Percentiles rank a stretch among this genome's conserved stretches.
phyloP scores from a whole-genome alignment of 2,329 filamentous ascomycete genomes.

The Xylariaceae sp. region DNA sequence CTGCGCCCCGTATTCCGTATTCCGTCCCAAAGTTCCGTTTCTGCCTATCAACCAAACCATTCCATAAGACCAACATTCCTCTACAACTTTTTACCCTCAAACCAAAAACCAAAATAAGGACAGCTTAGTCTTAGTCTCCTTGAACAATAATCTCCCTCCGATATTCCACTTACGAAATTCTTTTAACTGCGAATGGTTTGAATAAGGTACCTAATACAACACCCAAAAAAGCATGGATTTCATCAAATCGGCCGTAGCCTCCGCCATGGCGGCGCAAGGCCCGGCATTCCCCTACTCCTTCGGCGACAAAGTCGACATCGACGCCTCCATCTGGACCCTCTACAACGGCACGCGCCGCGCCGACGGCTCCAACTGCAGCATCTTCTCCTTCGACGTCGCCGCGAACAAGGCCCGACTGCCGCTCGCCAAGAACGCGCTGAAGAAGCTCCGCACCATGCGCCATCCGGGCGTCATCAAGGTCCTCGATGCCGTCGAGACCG shows the following conservation, averaged over 20 bases:
- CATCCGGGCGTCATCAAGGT: constrained; percentile 95
- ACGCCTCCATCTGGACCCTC: constrained; percentile 93
- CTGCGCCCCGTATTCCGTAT: too few relatives aligned
- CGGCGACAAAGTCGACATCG: constrained; percentile 85
- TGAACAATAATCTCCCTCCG: neutral
- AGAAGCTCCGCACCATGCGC: constrained; percentile 86
- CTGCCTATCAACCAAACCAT: neutral
- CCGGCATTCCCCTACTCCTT: constrained; percentile 90
- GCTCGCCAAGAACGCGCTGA: constrained; percentile 86
- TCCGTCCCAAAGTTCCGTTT: too few relatives aligned
- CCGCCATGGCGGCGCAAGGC: constrained; percentile 82
- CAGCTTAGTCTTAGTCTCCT: neutral
- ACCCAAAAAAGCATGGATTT: constrained; percentile 75
- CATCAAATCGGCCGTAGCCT: constrained; percentile 93
- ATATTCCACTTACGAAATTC: constrained; percentile 3
- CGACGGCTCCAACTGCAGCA: constrained; percentile 88
- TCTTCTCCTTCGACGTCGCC: constrained; percentile 89
- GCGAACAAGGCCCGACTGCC: constrained; percentile 76
- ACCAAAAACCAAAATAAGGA: neutral
- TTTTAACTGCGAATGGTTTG: constrained; percentile 15
- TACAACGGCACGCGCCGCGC: constrained; percentile 92
- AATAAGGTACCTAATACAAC: constrained; percentile 2
- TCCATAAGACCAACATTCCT: constrained; percentile 3
- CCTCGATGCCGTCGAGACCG: constrained; percentile 92
- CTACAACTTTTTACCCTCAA: neutral